Percentiles rank a stretch among this genome's conserved stretches.
Conservation (phyloP, 2,329 filamentous ascomycete genomes). For the Onygenales sp. region DNA sequence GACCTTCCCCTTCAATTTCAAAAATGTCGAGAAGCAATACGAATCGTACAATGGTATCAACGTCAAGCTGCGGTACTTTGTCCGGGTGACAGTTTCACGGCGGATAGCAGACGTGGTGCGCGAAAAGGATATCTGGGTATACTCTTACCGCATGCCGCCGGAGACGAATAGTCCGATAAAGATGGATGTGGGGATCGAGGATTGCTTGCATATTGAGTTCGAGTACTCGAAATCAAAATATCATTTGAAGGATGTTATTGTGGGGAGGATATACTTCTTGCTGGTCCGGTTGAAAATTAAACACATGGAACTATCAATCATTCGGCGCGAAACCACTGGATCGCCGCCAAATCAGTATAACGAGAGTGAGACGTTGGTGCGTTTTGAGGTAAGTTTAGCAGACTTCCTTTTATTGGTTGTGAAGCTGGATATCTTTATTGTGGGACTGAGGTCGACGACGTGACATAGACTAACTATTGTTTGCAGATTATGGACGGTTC, state of each 20-base stretch:
- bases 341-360: conserved; percentile 98
- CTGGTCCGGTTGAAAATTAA: conserved; percentile 97
- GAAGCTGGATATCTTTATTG: not conserved
- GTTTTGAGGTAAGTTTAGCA: conserved; percentile 64
- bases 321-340: conserved; percentile 90
- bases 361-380: conserved; percentile 93
- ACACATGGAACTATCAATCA: conserved; percentile 98
- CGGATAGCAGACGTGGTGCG: conserved; percentile 97
- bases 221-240: conserved; percentile 99
- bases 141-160: conserved; percentile 93
- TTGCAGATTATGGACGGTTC: conserved; percentile 93
- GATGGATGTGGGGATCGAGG: conserved; percentile 99
- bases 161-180: conserved; percentile 99
- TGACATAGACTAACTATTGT: not conserved
- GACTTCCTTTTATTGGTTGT: conserved; percentile 7
- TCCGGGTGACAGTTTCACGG: conserved; percentile 89
- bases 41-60: conserved; percentile 99
- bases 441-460: not conserved
- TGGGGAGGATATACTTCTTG: conserved; percentile 96
- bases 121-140: conserved; percentile 99
- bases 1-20: conserved; percentile 99
- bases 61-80: conserved; percentile 96
- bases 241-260: conserved; percentile 97
- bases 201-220: conserved; percentile 98
- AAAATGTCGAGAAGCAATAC: conserved; percentile 99